These are phyloP conservation scores for Daedalea quercina DNA, from an alignment of 768 basidiomycete genomes.

Conservation along the genomic window DNA sequence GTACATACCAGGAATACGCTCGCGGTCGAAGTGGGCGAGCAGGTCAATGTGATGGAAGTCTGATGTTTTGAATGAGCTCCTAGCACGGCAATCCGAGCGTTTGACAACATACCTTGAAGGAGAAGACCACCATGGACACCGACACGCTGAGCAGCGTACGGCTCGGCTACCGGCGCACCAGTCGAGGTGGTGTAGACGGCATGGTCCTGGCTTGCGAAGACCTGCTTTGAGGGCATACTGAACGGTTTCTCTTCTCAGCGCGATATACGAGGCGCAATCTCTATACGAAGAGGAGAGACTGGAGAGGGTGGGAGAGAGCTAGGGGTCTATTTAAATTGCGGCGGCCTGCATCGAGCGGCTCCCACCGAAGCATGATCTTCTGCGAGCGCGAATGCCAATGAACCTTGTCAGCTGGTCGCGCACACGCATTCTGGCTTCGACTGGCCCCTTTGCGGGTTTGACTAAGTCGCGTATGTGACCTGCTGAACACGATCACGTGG, in stretches of 20 bases:
- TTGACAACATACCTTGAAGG: slow-evolving; percentile 58
- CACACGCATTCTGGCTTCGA: background rate
- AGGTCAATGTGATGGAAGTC: slow-evolving; percentile 89
- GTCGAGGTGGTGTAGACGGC: slow-evolving; percentile 81
- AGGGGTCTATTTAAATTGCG: slow-evolving; percentile 6
- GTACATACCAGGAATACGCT: slow-evolving; percentile 69
- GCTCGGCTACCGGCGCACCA: slow-evolving; percentile 69
- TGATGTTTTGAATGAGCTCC: slow-evolving; percentile 23
- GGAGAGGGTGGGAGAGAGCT: slow-evolving; percentile 2
- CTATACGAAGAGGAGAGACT: slow-evolving; percentile 3
- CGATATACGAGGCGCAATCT: background rate
- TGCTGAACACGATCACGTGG: slow-evolving; percentile 4
- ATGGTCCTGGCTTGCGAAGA: slow-evolving; percentile 45
- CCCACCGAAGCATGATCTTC: background rate
- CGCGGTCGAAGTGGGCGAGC: slow-evolving; percentile 88
- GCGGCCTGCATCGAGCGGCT: background rate
- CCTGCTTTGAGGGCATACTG: slow-evolving; percentile 59
- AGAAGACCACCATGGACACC: slow-evolving; percentile 78
- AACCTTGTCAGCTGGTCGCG: slow-evolving; percentile 2
- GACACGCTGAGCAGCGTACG: slow-evolving; percentile 73
- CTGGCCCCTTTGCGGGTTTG: background rate
- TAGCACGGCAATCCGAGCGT: background rate
- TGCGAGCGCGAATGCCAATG: background rate
- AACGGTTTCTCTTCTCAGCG: background rate
- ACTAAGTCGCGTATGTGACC: slow-evolving; percentile 1